Evolutionary conservation across 352 stramenopile genomes (phyloP).

Genomic region (Pythium folliculosum): DNA sequence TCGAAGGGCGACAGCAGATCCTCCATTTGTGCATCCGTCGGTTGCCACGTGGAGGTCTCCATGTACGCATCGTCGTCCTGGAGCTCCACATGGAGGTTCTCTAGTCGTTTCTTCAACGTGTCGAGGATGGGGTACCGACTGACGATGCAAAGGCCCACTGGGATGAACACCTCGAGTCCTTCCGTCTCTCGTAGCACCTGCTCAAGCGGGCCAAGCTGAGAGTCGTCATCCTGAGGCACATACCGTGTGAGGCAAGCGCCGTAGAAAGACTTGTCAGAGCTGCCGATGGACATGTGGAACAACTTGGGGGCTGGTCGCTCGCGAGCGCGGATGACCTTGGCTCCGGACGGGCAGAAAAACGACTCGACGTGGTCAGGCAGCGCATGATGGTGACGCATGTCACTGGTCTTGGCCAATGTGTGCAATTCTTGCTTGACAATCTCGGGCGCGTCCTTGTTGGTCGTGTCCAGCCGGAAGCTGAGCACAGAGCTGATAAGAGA

Average conservation of each 20-base stretch:
- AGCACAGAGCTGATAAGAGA: constrained; percentile 75
- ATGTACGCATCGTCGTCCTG: constrained; percentile 60
- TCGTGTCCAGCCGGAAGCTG: constrained; percentile 64
- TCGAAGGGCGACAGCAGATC: constrained; percentile 69
- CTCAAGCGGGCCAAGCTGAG: constrained; percentile 70
- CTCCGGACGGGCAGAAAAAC: constrained; percentile 72
- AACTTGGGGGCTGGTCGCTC: constrained; percentile 61
- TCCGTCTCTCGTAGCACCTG: constrained; percentile 82
- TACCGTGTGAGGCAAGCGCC: constrained; percentile 81
- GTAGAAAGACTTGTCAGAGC: constrained; percentile 81
- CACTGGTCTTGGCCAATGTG: constrained; percentile 64
- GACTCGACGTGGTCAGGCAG: constrained; percentile 84
- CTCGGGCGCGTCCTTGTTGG: constrained; percentile 51
- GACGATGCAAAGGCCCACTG: constrained; percentile 76
- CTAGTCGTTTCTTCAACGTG: constrained; percentile 73
- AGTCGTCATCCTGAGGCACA: constrained; percentile 64
- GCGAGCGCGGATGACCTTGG: constrained; percentile 61
- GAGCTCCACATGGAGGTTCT: constrained; percentile 60
- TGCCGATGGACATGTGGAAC: constrained; percentile 86
- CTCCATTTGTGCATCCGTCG: constrained; percentile 54
- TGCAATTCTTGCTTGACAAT: constrained; percentile 76
- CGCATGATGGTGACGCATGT: constrained; percentile 71
- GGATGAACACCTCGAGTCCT: constrained; percentile 77
- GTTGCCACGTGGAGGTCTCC: constrained; percentile 58
- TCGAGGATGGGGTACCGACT: constrained; percentile 82